Evolutionary conservation across 2,329 filamentous ascomycete genomes (phyloP).

Genomic region (Colletotrichum sp.): DNA sequence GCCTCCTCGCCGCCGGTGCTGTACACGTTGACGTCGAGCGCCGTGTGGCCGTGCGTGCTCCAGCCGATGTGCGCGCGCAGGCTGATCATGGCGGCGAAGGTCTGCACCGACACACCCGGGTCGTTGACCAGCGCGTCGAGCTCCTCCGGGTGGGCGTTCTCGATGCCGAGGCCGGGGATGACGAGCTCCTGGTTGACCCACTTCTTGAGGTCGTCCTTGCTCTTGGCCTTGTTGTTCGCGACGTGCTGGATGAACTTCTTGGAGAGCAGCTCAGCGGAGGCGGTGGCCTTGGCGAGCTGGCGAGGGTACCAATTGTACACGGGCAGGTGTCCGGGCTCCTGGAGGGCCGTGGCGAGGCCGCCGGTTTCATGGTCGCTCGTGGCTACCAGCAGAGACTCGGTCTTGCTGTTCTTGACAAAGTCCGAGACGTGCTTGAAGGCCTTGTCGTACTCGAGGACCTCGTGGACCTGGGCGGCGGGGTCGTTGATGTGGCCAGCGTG

Average conservation of each 20-base stretch:
- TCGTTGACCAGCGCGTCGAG: conserved; percentile 67
- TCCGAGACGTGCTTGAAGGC: conserved; percentile 83
- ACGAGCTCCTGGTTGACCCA: conserved; percentile 76
- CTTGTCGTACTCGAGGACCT: conserved; percentile 94
- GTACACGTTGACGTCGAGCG: conserved; percentile 97
- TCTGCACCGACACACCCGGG: conserved; percentile 56
- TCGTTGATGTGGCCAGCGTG: conserved; percentile 91
- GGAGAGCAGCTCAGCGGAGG: conserved; percentile 76
- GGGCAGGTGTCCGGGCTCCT: conserved; percentile 56
- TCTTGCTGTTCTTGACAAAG: conserved; percentile 77
- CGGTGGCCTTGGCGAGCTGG: conserved; percentile 77
- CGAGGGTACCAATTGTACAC: conserved; percentile 81
- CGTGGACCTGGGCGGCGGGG: conserved; percentile 82
- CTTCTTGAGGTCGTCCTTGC: conserved; percentile 49
- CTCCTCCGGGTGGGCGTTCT: conserved; percentile 74
- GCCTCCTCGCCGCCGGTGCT: conserved; percentile 72
- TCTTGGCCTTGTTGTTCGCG: conserved; percentile 33
- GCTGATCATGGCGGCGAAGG: conserved; percentile 86
- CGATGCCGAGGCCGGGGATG: conserved; percentile 74
- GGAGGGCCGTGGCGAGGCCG: conserved; percentile 81
- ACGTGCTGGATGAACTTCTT: conserved; percentile 67
- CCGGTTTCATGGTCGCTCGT: conserved; percentile 98
- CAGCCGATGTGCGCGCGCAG: conserved; percentile 89
- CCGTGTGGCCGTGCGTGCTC: conserved; percentile 92
- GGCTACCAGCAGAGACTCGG: conserved; percentile 80